Percentiles rank a stretch among this genome's conserved stretches.
These are phyloP conservation scores for Annulohypoxylon nitens DNA, from an alignment of 495 filamentous ascomycete species.

Conservation along the genomic window DNA sequence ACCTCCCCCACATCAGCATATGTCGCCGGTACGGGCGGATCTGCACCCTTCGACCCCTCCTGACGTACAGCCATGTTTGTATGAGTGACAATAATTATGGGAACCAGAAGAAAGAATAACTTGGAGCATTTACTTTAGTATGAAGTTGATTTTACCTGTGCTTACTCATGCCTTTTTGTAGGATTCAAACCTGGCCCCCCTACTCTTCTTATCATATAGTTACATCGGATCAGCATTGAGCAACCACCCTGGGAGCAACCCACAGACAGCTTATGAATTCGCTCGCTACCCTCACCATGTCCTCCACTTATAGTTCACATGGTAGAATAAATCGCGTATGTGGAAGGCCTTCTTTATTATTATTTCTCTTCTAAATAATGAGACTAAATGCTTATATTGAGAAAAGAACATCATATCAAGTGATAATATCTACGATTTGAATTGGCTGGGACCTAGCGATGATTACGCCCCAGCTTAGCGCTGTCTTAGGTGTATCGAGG, in stretches of 20 bases:
- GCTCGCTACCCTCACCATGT: background rate
- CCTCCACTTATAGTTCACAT: too few relatives aligned
- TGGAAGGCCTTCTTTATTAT: too few relatives aligned
- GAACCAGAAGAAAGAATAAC: background rate
- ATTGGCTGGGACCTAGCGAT: too few relatives aligned
- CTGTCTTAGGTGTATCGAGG: too few relatives aligned
- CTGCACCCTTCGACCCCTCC: constrained; percentile 24
- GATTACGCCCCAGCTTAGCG: too few relatives aligned
- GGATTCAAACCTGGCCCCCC: background rate
- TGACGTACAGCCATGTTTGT: constrained; percentile 9
- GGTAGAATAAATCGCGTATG: too few relatives aligned
- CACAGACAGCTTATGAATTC: background rate
- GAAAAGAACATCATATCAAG: too few relatives aligned
- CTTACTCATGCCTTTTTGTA: constrained; percentile 25
- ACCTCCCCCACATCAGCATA: background rate
- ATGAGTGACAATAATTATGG: background rate
- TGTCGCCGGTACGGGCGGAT: background rate
- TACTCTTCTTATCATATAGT: constrained; percentile 19
- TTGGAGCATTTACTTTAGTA: background rate
- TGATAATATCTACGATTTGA: too few relatives aligned
- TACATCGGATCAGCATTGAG: constrained; percentile 4
- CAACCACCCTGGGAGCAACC: background rate
- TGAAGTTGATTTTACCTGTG: background rate
- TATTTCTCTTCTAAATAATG: too few relatives aligned
- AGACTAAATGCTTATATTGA: too few relatives aligned